Percentiles rank a stretch among this genome's conserved stretches.
phyloP scores from a whole-genome alignment of 164 flowering plant genomes.

The Litsea cubeba region DNA sequence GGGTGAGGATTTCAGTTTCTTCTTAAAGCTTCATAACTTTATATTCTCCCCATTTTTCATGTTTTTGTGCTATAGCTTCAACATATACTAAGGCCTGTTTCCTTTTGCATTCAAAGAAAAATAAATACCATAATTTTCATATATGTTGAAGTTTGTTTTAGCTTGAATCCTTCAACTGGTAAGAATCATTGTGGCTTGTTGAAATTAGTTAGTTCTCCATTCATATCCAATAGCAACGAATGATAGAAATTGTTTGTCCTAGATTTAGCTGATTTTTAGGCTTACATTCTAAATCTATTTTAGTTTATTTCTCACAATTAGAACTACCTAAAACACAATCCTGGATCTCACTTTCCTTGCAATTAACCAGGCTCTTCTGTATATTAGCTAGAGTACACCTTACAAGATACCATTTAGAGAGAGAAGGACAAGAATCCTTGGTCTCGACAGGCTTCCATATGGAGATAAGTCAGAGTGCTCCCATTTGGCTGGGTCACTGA shows the following conservation, averaged over 20 bases:
- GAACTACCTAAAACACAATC: neutral
- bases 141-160: too few species aligned
- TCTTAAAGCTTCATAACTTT: neutral
- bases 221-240: neutral
- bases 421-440: neutral
- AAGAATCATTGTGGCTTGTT: neutral
- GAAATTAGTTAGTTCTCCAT: neutral
- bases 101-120: too few species aligned
- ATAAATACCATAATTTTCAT: neutral
- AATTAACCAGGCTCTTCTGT: neutral
- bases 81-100: neutral
- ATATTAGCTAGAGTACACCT: neutral
- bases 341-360: neutral
- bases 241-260: neutral
- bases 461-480: neutral
- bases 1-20: slow-evolving; percentile 42
- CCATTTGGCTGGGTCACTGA: neutral
- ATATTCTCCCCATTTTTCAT: neutral
- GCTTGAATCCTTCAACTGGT: neutral
- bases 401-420: neutral
- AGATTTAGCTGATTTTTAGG: neutral
- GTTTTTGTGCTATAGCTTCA: neutral
- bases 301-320: neutral
- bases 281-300: neutral
- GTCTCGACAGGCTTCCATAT: neutral